Evolutionary conservation across 805 yeast species (phyloP), one percentile per base, ranked within the genome.

Genomic region (Myxozyma vanderwaltii): DNA sequence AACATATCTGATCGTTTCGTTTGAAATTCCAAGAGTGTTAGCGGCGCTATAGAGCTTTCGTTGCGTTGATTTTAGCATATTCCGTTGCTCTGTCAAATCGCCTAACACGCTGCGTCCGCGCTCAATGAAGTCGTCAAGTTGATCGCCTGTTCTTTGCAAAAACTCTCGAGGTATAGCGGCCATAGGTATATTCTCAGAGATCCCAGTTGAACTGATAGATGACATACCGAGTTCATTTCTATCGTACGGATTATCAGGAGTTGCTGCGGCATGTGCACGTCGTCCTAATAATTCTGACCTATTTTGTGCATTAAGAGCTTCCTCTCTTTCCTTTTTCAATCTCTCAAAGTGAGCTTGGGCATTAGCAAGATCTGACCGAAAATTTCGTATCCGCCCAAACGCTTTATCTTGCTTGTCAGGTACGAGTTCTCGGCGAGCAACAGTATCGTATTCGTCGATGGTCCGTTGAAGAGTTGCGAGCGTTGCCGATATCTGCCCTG

Each of bases 51-150:
- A 82, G 76, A 94, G 79, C 64, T 79, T 82, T 44, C 78, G 74
- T 64, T 86, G 89, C 31, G 92, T 79, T 58, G 77, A 77, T 57
- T 80, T 76, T 57, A 92, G 78, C 31, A 86, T 79, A 67, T 86
- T 86, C 72, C 89, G 89, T 71, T 94, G 97, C 49, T 86, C 91
- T 21, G 88, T 86, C 23, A 94, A 77, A 69, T 91, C 96, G 52
- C 88, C 95, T 64, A 90, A 82, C 1, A 96, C 89, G 50, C 81
- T 81, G 60, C 87, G 83, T 1, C 97, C 98, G 86, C 89, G 87
- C 68, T 89, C 97, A 44, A 94, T 72, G 41, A 94, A 89, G 64
- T 89, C 90, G 71, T 94, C 99, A 61, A 94, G 76, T 70, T 89
- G 96, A 56, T 84, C 84, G 43, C 88, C 84, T 0, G 96, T 91